A percentile compares a stretch with the other conserved stretches of the same genome.
Conservation (phyloP, 345 rosid genomes). For the Eucalyptus victrix region DNA sequence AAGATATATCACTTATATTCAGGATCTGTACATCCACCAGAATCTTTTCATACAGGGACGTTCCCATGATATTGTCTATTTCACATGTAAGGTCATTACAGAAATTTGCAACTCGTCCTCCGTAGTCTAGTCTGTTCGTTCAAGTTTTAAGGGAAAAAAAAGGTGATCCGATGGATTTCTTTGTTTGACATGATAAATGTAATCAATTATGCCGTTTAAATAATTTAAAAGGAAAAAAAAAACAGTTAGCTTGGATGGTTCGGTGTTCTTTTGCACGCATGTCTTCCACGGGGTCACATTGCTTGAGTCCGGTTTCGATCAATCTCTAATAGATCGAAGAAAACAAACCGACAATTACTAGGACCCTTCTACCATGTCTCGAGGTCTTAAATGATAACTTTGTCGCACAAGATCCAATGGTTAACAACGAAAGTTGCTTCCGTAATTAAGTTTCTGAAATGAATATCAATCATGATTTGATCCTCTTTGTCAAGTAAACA, state of each 20-base stretch:
- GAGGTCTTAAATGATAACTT: not conserved
- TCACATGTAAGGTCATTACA: not conserved
- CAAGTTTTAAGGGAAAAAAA: not conserved
- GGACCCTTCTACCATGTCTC: not conserved
- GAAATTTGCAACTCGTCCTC: not conserved
- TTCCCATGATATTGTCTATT: not conserved
- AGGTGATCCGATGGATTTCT: not conserved
- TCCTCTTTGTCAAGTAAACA: not conserved
- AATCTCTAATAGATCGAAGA: not conserved
- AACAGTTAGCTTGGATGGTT: not conserved
- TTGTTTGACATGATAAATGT: not conserved
- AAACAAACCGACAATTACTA: not conserved
- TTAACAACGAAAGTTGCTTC: not conserved
- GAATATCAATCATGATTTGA: not conserved
- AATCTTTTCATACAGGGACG: not conserved
- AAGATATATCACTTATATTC: not conserved
- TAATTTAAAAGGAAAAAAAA: not conserved
- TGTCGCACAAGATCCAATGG: not conserved
- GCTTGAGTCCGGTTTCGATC: not conserved
- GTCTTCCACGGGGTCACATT: not conserved
- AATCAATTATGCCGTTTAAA: not conserved
- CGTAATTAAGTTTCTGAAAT: rapidly evolving
- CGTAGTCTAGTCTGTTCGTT: not conserved
- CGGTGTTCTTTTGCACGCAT: not conserved
- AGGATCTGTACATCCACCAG: not conserved